phyloP scores from a whole-genome alignment of 768 basidiomycete species.

The Lyophyllum atratum region DNA sequence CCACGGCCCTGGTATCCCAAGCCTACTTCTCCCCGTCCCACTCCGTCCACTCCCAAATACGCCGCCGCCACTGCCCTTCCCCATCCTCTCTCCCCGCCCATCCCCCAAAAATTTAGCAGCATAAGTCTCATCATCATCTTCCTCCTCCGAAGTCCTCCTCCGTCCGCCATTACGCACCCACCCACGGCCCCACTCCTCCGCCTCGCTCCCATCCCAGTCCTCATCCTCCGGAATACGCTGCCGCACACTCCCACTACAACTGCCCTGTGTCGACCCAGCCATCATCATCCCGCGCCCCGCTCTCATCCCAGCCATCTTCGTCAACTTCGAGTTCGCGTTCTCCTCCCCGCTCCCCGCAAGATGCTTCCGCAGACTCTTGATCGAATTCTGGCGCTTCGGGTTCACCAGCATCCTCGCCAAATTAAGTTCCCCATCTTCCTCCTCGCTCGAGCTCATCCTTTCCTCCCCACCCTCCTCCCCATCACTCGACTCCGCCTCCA shows the following conservation, averaged over 20 bases:
- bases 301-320: constrained; percentile 12
- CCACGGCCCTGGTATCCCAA: constrained; percentile 22
- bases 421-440: constrained; percentile 57
- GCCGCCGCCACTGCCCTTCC: constrained; percentile 8
- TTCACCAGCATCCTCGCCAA: constrained; percentile 69
- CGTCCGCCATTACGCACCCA: constrained; percentile 22
- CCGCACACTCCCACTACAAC: constrained; percentile 10
- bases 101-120: constrained; percentile 20
- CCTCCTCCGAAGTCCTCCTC: constrained; percentile 19
- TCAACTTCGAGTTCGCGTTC: constrained; percentile 16
- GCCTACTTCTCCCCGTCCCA: constrained; percentile 19
- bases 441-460: constrained; percentile 35
- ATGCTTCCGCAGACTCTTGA: constrained; percentile 69
- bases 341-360: constrained; percentile 27
- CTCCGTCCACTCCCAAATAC: constrained; percentile 25
- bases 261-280: constrained; percentile 3
- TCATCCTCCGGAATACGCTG: constrained; percentile 17
- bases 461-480: constrained; percentile 51
- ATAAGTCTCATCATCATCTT: constrained; percentile 31
- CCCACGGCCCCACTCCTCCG: constrained; percentile 28
- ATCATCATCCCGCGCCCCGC: constrained; percentile 15
- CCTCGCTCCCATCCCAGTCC: constrained; percentile 27
- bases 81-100: not conserved
- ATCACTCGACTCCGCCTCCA: constrained; percentile 26
- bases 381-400: constrained; percentile 73